These are phyloP conservation scores for Rugonectria rugulosa DNA, from an alignment of 2,329 filamentous ascomycete species.

Conservation along the genomic window DNA sequence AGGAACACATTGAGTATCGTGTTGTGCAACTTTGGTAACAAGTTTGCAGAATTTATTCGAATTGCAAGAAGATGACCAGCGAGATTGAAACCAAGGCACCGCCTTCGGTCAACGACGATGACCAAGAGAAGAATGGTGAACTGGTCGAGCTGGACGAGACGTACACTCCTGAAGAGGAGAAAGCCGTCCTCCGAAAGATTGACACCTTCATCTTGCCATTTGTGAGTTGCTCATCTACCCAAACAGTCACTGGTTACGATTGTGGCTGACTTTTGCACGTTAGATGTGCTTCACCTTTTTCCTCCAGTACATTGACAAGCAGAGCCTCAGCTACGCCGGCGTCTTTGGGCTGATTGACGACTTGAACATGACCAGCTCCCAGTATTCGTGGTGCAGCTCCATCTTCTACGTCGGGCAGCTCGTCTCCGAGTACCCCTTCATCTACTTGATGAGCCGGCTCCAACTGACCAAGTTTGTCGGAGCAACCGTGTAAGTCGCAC, in stretches of 20 bases:
- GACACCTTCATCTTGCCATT: constrained; percentile 43
- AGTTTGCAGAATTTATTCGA: no score
- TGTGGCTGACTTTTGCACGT: neutral
- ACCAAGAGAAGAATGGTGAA: constrained; percentile 18
- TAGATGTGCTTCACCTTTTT: constrained; percentile 52
- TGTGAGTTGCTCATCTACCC: no score
- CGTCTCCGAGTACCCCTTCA: constrained; percentile 57
- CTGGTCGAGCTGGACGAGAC: constrained; percentile 16
- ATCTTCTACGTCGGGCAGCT: constrained; percentile 56
- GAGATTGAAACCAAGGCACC: constrained; percentile 14
- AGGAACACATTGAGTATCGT: neutral
- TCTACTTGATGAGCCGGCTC: constrained; percentile 59
- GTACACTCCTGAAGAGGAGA: constrained; percentile 41
- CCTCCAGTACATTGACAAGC: constrained; percentile 56
- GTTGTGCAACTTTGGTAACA: no score
- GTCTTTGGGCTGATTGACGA: constrained; percentile 56
- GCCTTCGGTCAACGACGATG: constrained; percentile 6
- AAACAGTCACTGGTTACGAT: no score
- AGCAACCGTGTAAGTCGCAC: constrained; percentile 48
- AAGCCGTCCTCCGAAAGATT: constrained; percentile 42
- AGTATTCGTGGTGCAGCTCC: constrained; percentile 58
- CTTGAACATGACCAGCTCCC: constrained; percentile 50
- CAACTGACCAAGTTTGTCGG: constrained; percentile 60
- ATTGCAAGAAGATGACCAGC: constrained; percentile 1
- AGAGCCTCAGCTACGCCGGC: constrained; percentile 56